Conservation (phyloP, 139 green algal genomes). For the Spirogloea muscicola region DNA sequence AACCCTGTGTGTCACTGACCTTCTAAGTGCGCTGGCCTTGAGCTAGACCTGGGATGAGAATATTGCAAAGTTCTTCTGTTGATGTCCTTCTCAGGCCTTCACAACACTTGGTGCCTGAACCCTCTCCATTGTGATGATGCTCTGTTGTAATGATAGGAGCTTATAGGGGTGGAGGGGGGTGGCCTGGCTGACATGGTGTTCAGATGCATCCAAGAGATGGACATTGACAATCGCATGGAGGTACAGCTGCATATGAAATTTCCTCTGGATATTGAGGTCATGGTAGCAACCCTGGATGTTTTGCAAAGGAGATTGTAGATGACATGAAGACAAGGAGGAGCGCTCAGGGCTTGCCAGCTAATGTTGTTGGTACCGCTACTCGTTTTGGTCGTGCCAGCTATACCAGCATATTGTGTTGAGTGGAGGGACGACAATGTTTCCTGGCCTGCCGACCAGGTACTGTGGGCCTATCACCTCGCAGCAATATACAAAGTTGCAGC, state of each 20-base stretch:
- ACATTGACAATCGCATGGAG: slow-evolving; percentile 72
- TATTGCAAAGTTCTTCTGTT: background rate
- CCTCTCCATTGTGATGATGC: no score
- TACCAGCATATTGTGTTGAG: slow-evolving; percentile 76
- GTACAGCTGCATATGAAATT: slow-evolving; percentile 1
- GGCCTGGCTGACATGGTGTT: slow-evolving; percentile 69
- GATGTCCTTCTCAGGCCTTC: no score
- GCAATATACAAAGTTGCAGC: no score
- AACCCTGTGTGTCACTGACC: background rate
- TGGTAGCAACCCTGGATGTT: no score
- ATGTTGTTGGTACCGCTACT: no score
- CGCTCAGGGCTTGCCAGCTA: no score
- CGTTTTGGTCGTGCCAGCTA: no score
- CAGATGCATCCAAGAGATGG: slow-evolving; percentile 72
- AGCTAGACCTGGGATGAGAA: background rate
- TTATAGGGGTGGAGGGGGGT: slow-evolving; percentile 64
- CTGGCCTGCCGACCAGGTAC: slow-evolving; percentile 58
- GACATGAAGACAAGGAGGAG: no score
- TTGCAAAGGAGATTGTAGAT: no score
- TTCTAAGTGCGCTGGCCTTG: background rate
- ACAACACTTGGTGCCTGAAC: no score
- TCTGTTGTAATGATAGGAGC: slow-evolving; percentile 49
- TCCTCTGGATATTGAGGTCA: no score
- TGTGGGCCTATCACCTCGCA: background rate
- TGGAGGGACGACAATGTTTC: slow-evolving; percentile 72